Evolutionary conservation across 2,329 filamentous ascomycete species (phyloP).

Genomic region (Hymenoscyphus scutula): DNA sequence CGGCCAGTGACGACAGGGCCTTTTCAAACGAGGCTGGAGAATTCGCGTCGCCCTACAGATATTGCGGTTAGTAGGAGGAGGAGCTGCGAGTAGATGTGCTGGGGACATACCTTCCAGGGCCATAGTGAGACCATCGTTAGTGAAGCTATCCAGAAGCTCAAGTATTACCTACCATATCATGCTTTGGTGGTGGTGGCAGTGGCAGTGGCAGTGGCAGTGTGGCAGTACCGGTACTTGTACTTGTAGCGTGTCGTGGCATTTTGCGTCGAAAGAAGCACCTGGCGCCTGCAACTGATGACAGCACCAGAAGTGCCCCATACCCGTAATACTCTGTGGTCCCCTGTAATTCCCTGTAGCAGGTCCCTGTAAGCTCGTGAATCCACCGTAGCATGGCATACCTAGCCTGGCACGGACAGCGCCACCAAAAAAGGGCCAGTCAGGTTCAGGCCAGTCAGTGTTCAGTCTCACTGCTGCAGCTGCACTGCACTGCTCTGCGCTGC

Average conservation of each 20-base stretch:
- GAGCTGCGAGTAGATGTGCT: background rate
- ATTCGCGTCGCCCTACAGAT: slow-evolving; percentile 65
- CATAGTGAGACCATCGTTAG: slow-evolving; percentile 74
- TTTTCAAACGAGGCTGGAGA: slow-evolving; percentile 94
- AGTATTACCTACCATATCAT: background rate
- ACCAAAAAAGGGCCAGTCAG: background rate
- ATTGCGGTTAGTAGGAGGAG: slow-evolving; percentile 10
- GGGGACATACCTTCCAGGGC: slow-evolving; percentile 70
- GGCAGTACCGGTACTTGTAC: no score
- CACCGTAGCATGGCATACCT: no score
- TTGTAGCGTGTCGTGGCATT: slow-evolving; percentile 12
- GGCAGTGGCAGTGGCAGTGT: background rate
- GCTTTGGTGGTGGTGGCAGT: background rate
- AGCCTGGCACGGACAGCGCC: slow-evolving; percentile 1
- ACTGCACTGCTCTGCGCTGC: background rate
- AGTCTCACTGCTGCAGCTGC: no score
- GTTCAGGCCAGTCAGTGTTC: no score
- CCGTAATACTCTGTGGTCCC: no score
- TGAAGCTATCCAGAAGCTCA: background rate
- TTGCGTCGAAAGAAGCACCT: background rate
- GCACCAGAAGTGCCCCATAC: no score
- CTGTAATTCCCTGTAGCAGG: background rate
- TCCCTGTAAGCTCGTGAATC: background rate
- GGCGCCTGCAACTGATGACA: no score
- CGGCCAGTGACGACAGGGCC: slow-evolving; percentile 75